Base-by-base conservation (phyloP, 2,329 filamentous ascomycete genomes). In the Fusarium staphyleae region DNA sequence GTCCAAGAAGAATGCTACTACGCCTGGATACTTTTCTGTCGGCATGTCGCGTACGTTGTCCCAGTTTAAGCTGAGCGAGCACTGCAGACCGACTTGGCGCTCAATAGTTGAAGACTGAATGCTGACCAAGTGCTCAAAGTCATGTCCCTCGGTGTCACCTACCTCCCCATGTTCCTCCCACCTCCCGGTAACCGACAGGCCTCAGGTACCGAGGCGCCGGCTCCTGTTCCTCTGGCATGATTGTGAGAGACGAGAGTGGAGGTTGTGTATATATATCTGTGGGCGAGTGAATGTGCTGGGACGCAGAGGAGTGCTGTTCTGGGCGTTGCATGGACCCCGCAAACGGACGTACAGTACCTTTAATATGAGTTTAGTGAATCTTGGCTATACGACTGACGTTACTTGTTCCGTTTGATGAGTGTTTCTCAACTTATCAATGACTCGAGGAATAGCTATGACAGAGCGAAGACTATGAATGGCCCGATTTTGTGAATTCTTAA, bases 1-100 rank as follows among this genome's bases (percentile, higher is more conserved):
- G 53, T 74, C 84, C 51, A 83, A 80, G 74, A 87, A 85, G 72
- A 87, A 76, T 53, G 76, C 84, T 19, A 77, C 80, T 37, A 93
- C 90, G 5, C 91, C 93, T 2, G 75, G 79, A 13, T 79, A 80
- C 67, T 87, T 95, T 74, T 87, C 86, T 49, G 86, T 95, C 49
- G 82, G 87, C 73, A 95, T 96, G 89, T 86, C 90, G 15, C 69
- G 89, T 91, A 79, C 67, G 87, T 82, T 34, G 13, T 42, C 15
- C 16, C 18, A 12, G 14, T 19, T 16, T 14, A 7, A 39, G 26
- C 15, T 15, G 30, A 32, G 9, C 18, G 9, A 26, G 6, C 14
- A 19, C 22, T 40, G n/a, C 15, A n/a, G 15, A 22, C 26, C 41
- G 18, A 15, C 32, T 16, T 28, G 3, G 15, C 15, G 15, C 12